These are phyloP conservation scores for Ampelomyces quisqualis DNA, from an alignment of 2,329 filamentous ascomycete genomes.

Conservation along the genomic window DNA sequence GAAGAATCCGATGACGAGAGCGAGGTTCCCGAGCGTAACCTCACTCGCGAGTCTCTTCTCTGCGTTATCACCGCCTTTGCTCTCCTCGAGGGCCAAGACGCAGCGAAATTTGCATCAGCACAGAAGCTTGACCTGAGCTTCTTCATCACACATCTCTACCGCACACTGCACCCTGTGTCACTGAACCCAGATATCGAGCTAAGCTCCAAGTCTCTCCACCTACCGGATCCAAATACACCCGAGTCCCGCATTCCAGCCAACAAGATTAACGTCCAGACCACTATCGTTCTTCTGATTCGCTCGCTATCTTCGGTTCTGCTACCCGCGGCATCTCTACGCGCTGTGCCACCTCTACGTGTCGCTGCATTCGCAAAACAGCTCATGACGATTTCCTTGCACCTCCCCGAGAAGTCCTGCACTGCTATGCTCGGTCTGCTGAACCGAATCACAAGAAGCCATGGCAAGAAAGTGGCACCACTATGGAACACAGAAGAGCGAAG, in stretches of 20 bases:
- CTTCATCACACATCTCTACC: slow-evolving; percentile 93
- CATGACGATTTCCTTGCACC: slow-evolving; percentile 75
- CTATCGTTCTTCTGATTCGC: slow-evolving; percentile 85
- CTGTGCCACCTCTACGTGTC: slow-evolving; percentile 78
- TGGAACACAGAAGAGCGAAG: slow-evolving; percentile 95
- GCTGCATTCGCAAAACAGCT: slow-evolving; percentile 93
- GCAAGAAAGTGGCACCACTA: slow-evolving; percentile 76
- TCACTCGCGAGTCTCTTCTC: slow-evolving; percentile 85
- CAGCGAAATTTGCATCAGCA: slow-evolving; percentile 74
- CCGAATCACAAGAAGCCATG: slow-evolving; percentile 78
- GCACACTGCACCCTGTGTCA: slow-evolving; percentile 74
- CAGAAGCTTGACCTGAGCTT: slow-evolving; percentile 90
- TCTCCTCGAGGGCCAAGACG: slow-evolving; percentile 92
- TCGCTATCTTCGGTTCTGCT: slow-evolving; percentile 81
- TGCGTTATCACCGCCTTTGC: slow-evolving; percentile 96
- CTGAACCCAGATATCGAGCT: slow-evolving; percentile 85
- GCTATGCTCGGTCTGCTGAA: slow-evolving; percentile 76
- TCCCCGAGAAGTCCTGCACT: slow-evolving; percentile 85
- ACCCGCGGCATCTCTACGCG: slow-evolving; percentile 69
- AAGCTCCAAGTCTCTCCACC: slow-evolving; percentile 69
- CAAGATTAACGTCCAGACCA: slow-evolving; percentile 93
- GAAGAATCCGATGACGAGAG: slow-evolving; percentile 55
- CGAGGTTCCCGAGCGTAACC: slow-evolving; percentile 56
- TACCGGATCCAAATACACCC: slow-evolving; percentile 62
- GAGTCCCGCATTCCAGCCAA: slow-evolving; percentile 53